Base-by-base conservation (phyloP, 2,329 filamentous ascomycete species). In the Penicillium digitatum region DNA sequence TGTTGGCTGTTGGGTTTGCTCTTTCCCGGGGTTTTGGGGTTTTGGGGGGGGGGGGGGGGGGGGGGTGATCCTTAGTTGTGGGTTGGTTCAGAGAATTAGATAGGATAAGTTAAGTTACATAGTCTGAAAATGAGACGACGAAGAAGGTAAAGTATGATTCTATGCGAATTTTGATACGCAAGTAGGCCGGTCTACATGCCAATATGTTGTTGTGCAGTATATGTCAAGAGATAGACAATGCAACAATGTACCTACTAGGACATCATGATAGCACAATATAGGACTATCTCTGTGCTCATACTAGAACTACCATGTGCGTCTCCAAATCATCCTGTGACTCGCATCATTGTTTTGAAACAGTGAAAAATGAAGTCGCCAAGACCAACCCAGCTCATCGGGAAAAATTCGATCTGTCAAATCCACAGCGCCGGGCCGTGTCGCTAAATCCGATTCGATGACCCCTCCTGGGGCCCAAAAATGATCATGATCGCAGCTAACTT, bases 371-470 rank as follows among this genome's bases (percentile, higher is more conserved):
- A 31, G 42, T 7, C n/a, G 39, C 26, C 12, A 22, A 32, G n/a
- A 18, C 27, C 26, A 39, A 16, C 20, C 43, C 26, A 48, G 20
- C 27, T 38, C 4, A 8, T 42, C n/a, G 14, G 51, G 45, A 37
- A 49, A 48, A 43, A 53, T 22, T 49, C 45, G 51, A 49, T 31
- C 29, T 38, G 38, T 50, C 46, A 11, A 50, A 50, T 50, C 38
- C 52, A 44, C 46, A 20, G 14, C 34, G 10, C 38, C 31, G 52
- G 52, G 38, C 24, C 31, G 31, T 8, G 14, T 42, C n/a, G 18
- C 18, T 24, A n/a, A 18, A 48, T 53, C 49, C 49, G 32, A 52
- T 52, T 47, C 42, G 49, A 43, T 32, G 10, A n/a, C 24, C 10
- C 29, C 10, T 38, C 2, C 32, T 27, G 32, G 24, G 20, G 8